Base-by-base conservation (phyloP, 345 rosid genomes). In the Corchorus capsularis region DNA sequence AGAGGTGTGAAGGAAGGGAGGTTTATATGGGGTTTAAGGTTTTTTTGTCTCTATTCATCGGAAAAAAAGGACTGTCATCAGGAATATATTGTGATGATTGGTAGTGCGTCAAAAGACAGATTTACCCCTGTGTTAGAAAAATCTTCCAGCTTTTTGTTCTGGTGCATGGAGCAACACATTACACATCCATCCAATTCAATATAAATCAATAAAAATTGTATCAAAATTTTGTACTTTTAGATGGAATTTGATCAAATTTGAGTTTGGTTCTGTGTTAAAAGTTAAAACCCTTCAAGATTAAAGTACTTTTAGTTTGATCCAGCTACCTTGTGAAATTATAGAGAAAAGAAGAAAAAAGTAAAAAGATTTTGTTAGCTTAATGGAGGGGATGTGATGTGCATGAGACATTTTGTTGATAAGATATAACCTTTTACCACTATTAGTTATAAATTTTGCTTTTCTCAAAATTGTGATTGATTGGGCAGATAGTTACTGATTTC, bases 31-130 rank as follows among this genome's bases (percentile, higher is more conserved):
- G 50, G 69, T 20, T 61, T 11, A 27, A 16, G 43, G 12, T 20
- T 73, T 73, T 20, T 73, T 73, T 73, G 77, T 73, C 34, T 52
- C 47, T 73, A 60, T 73, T 63, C 68, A 62, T 32, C 27, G 22
- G 1, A 43, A 45, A 47, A 34, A n/a, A 5, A 12, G 22, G 12
- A 34, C 22, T 59, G 7, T 15, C 63, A 59, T 6, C 46, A 34
- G 66, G 16, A 43, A 73, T 73, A 73, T 73, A 32, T n/a, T 59
- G 41, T 56, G 63, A 71, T 71, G 64, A 43, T 56, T 45, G 66
- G 43, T n/a, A 32, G 10, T n/a, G 46, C 6, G 6, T 57, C 39
- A 20, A 15, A 56, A 17, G 52, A 56, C 75, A 56, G 8, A 7
- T 37, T 12, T 72, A 22, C 65, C 75, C 75, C 75, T 56, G 16